Evolutionary conservation across 257 asterid genomes (phyloP), one percentile per base, ranked within the genome.

Genomic region (Solanum medicagineum): DNA sequence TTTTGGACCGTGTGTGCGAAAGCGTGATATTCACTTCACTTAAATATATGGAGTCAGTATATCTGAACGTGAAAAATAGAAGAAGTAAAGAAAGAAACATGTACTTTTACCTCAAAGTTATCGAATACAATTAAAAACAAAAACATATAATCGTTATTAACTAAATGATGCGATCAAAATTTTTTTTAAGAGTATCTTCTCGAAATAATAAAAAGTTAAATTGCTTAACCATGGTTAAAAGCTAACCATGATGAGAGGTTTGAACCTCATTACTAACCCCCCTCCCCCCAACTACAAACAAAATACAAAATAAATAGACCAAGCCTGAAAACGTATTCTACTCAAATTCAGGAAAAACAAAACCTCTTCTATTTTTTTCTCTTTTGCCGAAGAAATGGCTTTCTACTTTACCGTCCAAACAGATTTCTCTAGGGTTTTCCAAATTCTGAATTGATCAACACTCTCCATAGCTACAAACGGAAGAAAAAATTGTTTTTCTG

Each of bases 151-250:
- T 17, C 5, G 1, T 17, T 56, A 47, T 47, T 47, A 47, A 47
- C 3, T 47, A 47, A 47, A 47, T 47, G 13, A 10, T 3, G 51
- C 13, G 12, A 19, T n/a, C 63, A 60, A 63, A 63, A 63, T 0
- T 49, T 9, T 11, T 49, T 2, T 49, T 2, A 10, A 47, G 53
- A 26, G 75, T 29, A 69, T 68, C 49, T 85, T 29, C 36, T 65
- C 81, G 83, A 75, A 75, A 83, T 83, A 83, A 66, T 26, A 47
- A 54, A 65, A 81, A 54, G 56, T 36, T 32, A 22, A 53, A 55
- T 29, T 32, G 55, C 32, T 19, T 80, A 83, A 89, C 77, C 89
- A 84, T n/a, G 70, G 85, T 87, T 66, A 88, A 26, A 86, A 81
- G 10, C 66, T 59, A 59, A n/a, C 14, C 66, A 59, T 20, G 66